Percentiles rank a stretch among this genome's conserved stretches.
phyloP scores from a whole-genome alignment of 306 rosid species.

The Vachellia collinsii region DNA sequence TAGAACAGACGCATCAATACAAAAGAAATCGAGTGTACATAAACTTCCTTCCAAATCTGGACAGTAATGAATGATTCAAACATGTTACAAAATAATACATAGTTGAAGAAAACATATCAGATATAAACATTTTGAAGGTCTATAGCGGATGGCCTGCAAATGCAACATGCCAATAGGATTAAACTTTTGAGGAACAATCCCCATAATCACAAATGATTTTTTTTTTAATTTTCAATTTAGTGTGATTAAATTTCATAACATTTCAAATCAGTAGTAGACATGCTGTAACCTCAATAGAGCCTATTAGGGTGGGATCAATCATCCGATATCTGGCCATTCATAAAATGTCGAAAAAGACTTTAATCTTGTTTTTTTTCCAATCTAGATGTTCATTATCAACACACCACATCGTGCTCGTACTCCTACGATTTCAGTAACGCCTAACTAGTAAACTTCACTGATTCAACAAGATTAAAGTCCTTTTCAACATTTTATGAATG shows the following conservation, averaged over 20 bases:
- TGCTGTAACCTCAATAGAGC: constrained; percentile 1
- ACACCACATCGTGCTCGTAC: background rate
- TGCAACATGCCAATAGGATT: constrained; percentile 13
- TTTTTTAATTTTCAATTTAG: background rate
- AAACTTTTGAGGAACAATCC: background rate
- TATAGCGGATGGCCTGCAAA: constrained; percentile 10
- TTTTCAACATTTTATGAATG: constrained; percentile 16
- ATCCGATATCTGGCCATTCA: constrained; percentile 10
- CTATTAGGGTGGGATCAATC: constrained; percentile 2
- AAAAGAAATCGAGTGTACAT: constrained; percentile 19
- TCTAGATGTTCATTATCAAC: background rate
- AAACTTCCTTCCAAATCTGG: constrained; percentile 30
- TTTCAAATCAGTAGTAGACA: constrained; percentile 1
- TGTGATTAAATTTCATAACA: background rate
- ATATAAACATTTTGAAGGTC: constrained; percentile 4
- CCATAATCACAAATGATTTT: background rate
- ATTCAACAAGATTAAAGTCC: background rate
- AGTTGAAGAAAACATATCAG: constrained; percentile 24
- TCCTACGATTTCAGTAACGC: constrained; percentile 2
- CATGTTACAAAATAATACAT: constrained; percentile 21
- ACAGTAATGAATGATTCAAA: constrained; percentile 25
- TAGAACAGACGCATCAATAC: constrained; percentile 29
- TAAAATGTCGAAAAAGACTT: background rate
- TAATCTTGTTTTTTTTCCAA: background rate
- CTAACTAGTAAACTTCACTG: background rate